These are phyloP conservation scores for Volvox carteri DNA, from an alignment of 163 green algal genomes.

Conservation along the genomic window DNA sequence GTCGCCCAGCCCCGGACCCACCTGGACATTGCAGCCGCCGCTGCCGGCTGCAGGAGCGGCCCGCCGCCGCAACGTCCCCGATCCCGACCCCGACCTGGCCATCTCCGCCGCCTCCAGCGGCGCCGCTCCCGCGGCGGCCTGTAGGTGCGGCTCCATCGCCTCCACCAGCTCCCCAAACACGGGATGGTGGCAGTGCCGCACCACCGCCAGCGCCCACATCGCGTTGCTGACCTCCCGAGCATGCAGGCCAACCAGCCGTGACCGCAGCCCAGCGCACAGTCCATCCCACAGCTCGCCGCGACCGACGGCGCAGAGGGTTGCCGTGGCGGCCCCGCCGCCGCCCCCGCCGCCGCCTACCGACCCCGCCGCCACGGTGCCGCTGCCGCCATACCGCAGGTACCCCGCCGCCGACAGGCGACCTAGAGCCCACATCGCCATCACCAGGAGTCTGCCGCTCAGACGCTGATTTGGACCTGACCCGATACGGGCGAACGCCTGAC, in stretches of 20 bases:
- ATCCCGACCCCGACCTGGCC: no score
- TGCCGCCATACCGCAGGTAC: conserved; percentile 8
- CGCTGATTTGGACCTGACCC: no score
- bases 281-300: conserved; percentile 7
- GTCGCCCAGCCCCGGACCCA: no score
- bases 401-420: not conserved
- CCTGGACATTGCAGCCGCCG: conserved; percentile 15
- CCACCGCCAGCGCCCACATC: conserved; percentile 45
- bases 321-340: not conserved
- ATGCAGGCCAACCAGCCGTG: not conserved
- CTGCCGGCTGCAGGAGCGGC: not conserved
- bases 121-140: conserved; percentile 14
- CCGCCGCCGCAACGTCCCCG: not conserved
- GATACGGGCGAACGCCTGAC: not conserved
- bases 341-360: not conserved
- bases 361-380: not conserved
- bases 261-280: conserved; percentile 28
- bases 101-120: not conserved
- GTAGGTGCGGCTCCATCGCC: conserved; percentile 29
- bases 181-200: not conserved
- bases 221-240: conserved; percentile 38
- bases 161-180: conserved; percentile 5
- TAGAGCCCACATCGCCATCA: conserved; percentile 39
- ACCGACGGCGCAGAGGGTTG: not conserved
- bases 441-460: conserved; percentile 3